Evolutionary conservation across 345 rosid species (phyloP), one percentile per base, ranked within the genome.

Genomic region (Linum lewisii): DNA sequence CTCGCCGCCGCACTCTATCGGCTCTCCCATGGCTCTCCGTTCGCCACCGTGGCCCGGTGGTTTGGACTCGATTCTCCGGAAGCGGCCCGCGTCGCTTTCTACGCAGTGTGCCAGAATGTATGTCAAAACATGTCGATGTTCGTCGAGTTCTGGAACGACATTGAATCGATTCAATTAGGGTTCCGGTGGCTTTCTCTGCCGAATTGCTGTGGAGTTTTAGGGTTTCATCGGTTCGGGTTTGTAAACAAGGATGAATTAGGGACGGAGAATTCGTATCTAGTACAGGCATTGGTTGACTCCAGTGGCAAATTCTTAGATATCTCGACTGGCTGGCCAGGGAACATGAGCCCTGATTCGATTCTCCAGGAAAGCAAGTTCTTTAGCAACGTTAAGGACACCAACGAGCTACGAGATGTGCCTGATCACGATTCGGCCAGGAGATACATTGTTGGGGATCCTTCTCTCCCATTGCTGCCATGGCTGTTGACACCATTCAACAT

Each of bases 251-350:
- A 29, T 29, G 52, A 80, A 24, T 36, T 79, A 47, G 91, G 84
- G 6, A 42, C 25, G 47, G 75, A 75, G 32, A 78, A 81, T 34
- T 82, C 78, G 2, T 18, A 86, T 53, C 59, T 90, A 32, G 90
- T 86, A 68, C 97, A 90, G 65, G 97, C 90, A 23, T 64, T 90
- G 73, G 84, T 86, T 54, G 92, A 86, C 66, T 77, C 85, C 25
- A 74, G 69, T 24, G 88, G 90, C 10, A 81, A 81, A 42, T 84
- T 90, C 72, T 45, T 70, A 20, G 88, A 90, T 74, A 79, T 90
- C 70, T 90, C 97, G 1, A 86, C 90, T 22, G 95, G 95, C 6
- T 86, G 97, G 97, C 92, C 86, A 6, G 57, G 74, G 26, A 69
- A 74, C 0, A 75, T 86, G 75, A 77, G 70, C 45, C 78, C 82